Base-by-base conservation (phyloP, 2,329 filamentous ascomycete species). In the Colletotrichum chlorophyti region DNA sequence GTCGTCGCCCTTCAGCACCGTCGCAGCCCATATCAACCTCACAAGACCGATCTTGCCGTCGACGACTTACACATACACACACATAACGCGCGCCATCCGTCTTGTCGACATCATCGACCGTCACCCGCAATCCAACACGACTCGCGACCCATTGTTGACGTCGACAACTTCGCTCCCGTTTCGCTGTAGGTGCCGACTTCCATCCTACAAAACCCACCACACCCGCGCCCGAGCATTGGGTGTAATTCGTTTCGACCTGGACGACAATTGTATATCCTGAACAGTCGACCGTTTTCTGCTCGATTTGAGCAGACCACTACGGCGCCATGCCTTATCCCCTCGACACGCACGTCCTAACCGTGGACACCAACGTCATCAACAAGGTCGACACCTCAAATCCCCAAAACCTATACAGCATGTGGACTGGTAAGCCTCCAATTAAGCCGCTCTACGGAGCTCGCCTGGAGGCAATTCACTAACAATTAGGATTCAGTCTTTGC, bases 391-490 rank as follows among this genome's bases (percentile, higher is more conserved):
- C 94, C 1, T 85, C 89, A 65, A 96, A 96, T 74, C 89, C 91
- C 24, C 91, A 96, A 77, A 96, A 93, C 71, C 86, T 98, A 48
- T 96, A 95, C 78, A 93, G 91, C 80, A 96, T 98, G 86, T 97
- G 93, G 93, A 94, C 92, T 74, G 91, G 93, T 96, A 78, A 84
- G 91, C 64, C 60, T 40, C 14, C 11, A n/a, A 26, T 54, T 43
- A 21, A 15, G 38, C 51, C 29, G 51, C 26, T 37, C 31, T 24
- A 24, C 48, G 49, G 59, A 49, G 50, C 42, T 48, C 65, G 62
- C 65, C 74, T 77, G 66, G 41, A 12, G 19, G 11, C 45, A 51
- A n/a, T 12, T 12, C 40, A 41, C 48, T 50, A 14, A 59, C 54
- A 40, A 35, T 46, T 51, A 10, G 34, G 27, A 11, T 60, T 37